A percentile compares a stretch with the other conserved stretches of the same genome.
Evolutionary conservation across 1,284 basidiomycete species (phyloP).

Genomic region (Cryptococcus neoformans): DNA sequence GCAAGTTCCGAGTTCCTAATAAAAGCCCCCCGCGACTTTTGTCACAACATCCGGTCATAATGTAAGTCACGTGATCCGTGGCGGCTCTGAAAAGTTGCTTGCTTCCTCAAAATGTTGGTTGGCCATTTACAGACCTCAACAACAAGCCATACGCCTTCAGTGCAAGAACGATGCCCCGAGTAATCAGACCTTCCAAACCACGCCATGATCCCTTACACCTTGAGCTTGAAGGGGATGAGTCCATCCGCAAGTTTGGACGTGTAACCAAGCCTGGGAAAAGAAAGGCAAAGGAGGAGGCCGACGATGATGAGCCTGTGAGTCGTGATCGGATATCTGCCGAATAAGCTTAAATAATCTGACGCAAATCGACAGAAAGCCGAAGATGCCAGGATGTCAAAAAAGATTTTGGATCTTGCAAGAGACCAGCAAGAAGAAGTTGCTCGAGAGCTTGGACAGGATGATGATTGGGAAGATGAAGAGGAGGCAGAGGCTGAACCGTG

Average conservation of each 20-base stretch:
- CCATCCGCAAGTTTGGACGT: slow-evolving; percentile 70
- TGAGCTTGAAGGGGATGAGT: slow-evolving; percentile 73
- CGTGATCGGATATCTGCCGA: background rate
- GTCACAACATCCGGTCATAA: too few species aligned
- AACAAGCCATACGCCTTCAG: too few species aligned
- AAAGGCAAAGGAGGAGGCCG: slow-evolving; percentile 58
- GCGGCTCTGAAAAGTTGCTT: too few species aligned
- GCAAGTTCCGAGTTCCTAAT: too few species aligned
- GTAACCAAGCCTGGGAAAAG: slow-evolving; percentile 64
- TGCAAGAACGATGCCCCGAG: slow-evolving; percentile 37
- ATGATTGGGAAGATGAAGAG: slow-evolving; percentile 44
- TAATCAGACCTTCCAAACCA: slow-evolving; percentile 24
- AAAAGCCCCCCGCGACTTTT: too few species aligned
- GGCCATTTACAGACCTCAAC: too few species aligned
- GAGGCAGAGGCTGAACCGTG: slow-evolving; percentile 37
- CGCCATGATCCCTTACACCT: slow-evolving; percentile 81
- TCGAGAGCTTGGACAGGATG: slow-evolving; percentile 53
- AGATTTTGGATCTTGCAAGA: slow-evolving; percentile 87
- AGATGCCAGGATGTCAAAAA: slow-evolving; percentile 80
- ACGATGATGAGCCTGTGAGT: slow-evolving; percentile 55
- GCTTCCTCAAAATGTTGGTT: too few species aligned
- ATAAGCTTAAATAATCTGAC: background rate
- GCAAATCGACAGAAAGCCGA: slow-evolving; percentile 59
- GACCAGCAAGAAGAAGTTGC: slow-evolving; percentile 91
- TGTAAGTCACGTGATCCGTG: too few species aligned